A percentile compares a stretch with the other conserved stretches of the same genome.
Conservation (phyloP, 2,329 filamentous ascomycete species). For the Acephala macrosclerotiorum region DNA sequence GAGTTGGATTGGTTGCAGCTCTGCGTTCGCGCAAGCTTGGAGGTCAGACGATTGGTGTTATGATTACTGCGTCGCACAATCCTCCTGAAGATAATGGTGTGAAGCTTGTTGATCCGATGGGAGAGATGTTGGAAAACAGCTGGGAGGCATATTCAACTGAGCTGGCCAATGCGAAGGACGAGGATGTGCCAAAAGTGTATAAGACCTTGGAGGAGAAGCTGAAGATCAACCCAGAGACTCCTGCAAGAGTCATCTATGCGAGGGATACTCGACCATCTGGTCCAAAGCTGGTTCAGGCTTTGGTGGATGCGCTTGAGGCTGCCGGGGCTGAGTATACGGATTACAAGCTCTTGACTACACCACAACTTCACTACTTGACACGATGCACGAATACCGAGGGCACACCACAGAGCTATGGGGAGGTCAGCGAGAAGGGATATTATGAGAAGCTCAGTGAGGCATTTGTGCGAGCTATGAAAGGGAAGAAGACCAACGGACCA, state of each 20-base stretch:
- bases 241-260: conserved; percentile 86
- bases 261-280: conserved; percentile 94
- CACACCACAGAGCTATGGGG: conserved; percentile 86
- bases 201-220: conserved; percentile 76
- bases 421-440: conserved; percentile 89
- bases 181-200: conserved; percentile 79
- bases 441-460: conserved; percentile 90
- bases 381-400: conserved; percentile 93
- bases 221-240: conserved; percentile 74
- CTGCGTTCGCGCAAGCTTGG: conserved; percentile 89
- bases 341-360: conserved; percentile 91
- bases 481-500: conserved; percentile 74
- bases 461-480: conserved; percentile 83
- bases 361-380: conserved; percentile 97
- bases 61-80: conserved; percentile 96
- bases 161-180: conserved; percentile 85
- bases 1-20: conserved; percentile 87
- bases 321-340: conserved; percentile 79
- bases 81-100: conserved; percentile 89
- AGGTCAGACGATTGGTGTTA: conserved; percentile 92
- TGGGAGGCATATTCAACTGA: conserved; percentile 92
- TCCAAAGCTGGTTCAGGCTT: conserved; percentile 78
- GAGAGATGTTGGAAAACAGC: conserved; percentile 95
- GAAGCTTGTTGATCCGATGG: conserved; percentile 96
- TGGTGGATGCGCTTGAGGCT: conserved; percentile 81